phyloP scores from a whole-genome alignment of 176 grass and related monocot genomes.

The Aegilops umbellulata region DNA sequence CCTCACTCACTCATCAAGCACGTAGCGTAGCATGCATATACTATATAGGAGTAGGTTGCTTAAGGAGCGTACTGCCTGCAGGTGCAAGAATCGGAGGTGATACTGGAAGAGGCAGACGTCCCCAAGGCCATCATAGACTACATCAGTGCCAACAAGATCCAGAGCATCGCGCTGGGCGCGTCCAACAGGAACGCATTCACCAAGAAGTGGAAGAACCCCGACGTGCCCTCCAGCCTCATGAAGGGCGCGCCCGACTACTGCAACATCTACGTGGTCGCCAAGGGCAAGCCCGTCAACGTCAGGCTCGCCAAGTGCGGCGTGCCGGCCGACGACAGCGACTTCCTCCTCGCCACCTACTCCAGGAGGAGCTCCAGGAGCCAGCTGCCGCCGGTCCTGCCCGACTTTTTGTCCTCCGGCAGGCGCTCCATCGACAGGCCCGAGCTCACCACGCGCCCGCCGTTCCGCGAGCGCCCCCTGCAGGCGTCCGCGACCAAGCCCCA shows the following conservation, averaged over 20 bases:
- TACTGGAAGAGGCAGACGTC: conserved; percentile 77
- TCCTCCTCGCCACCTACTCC: neutral
- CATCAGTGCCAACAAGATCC: conserved; percentile 59
- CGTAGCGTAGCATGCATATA: no score
- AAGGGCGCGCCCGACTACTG: conserved; percentile 78
- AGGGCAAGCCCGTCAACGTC: conserved; percentile 59
- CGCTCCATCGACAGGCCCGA: conserved; percentile 42
- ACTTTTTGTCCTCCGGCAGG: neutral
- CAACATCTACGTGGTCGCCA: conserved; percentile 71
- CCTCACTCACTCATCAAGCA: no score
- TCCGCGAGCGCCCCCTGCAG: conserved; percentile 55
- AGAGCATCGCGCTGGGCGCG: conserved; percentile 70
- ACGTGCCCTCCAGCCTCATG: conserved; percentile 68
- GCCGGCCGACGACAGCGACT: conserved; percentile 25
- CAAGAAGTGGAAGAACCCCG: conserved; percentile 86
- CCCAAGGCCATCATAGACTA: conserved; percentile 71
- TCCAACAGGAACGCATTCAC: conserved; percentile 68
- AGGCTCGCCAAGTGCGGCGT: conserved; percentile 61
- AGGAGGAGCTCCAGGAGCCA: conserved; percentile 39
- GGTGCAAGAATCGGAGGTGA: conserved; percentile 61
- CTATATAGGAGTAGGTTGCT: no score
- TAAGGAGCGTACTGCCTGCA: neutral
- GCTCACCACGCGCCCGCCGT: conserved; percentile 49
- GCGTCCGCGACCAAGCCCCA: neutral
- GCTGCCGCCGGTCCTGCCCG: conserved; percentile 33